Percentiles rank a stretch among this genome's conserved stretches.
These are phyloP conservation scores for Gautieria morchelliformis DNA, from an alignment of 768 basidiomycete genomes.

Conservation along the genomic window DNA sequence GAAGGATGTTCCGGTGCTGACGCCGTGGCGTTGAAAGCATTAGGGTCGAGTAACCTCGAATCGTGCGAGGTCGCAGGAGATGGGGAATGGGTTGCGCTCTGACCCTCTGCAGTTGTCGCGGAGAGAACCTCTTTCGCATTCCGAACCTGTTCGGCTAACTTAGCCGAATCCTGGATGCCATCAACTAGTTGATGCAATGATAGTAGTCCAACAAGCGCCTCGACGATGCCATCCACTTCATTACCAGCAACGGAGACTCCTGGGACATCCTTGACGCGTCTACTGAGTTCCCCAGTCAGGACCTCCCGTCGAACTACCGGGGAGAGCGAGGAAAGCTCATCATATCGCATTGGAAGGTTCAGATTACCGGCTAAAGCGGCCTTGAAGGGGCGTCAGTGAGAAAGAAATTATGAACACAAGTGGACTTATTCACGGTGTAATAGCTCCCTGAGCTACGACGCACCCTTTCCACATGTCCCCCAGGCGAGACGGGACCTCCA, in stretches of 20 bases:
- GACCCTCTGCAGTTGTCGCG: conserved; percentile 13
- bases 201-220: conserved; percentile 57
- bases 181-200: conserved; percentile 71
- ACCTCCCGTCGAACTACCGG: conserved; percentile 85
- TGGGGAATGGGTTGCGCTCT: not conserved
- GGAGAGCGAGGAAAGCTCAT: conserved; percentile 71
- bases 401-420: not conserved
- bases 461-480: conserved; percentile 40
- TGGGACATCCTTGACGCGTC: conserved; percentile 55
- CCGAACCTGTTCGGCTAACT: conserved; percentile 55
- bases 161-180: conserved; percentile 60
- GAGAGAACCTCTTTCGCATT: conserved; percentile 22
- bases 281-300: conserved; percentile 70
- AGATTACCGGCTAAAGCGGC: conserved; percentile 75
- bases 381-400: conserved; percentile 26
- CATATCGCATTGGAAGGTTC: conserved; percentile 79
- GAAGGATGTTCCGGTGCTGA: conserved; percentile 88
- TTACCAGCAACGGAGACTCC: conserved; percentile 32
- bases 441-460: conserved; percentile 81
- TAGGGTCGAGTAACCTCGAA: conserved; percentile 58
- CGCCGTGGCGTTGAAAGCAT: conserved; percentile 59
- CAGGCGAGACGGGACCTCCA: conserved; percentile 32
- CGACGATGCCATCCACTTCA: conserved; percentile 59
- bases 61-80: conserved; percentile 54
- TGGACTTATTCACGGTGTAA: conserved; percentile 49